These are phyloP conservation scores for Akanthomyces muscarius DNA, from an alignment of 2,329 filamentous ascomycete genomes.

Conservation along the genomic window DNA sequence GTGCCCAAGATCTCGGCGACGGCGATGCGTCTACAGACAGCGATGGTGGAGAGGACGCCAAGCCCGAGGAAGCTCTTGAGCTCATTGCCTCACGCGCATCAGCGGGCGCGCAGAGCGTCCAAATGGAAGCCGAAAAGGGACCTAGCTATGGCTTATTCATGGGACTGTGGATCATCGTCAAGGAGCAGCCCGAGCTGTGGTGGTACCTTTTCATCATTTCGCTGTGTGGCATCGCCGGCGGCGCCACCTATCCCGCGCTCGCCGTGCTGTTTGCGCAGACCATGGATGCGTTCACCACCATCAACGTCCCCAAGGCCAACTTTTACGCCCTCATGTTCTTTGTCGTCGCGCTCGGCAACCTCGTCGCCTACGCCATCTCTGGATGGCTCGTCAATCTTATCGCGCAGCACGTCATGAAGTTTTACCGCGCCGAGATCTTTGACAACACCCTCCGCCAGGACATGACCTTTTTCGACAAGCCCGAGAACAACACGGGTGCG, in stretches of 20 bases:
- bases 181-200: conserved; percentile 30
- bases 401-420: conserved; percentile 32
- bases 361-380: conserved; percentile 39
- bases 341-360: conserved; percentile 44
- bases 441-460: conserved; percentile 52
- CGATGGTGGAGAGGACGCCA: conserved; percentile 25
- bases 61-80: conserved; percentile 25
- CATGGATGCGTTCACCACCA: conserved; percentile 35
- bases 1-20: conserved; percentile 36
- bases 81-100: conserved; percentile 22
- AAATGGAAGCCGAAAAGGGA: conserved; percentile 15
- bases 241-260: conserved; percentile 37
- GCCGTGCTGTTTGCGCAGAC: conserved; percentile 38
- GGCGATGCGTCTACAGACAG: conserved; percentile 18
- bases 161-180: conserved; percentile 29
- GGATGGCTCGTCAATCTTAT: conserved; percentile 36
- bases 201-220: conserved; percentile 21
- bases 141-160: conserved; percentile 25
- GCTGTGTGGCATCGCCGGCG: conserved; percentile 27
- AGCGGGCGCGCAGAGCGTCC: conserved; percentile 18
- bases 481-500: conserved; percentile 35
- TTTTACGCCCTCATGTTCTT: conserved; percentile 57
- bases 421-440: conserved; percentile 41
- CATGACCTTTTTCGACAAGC: conserved; percentile 43
- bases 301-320: conserved; percentile 37